phyloP scores from a whole-genome alignment of 2,329 filamentous ascomycete genomes.

The Claviceps maximensis region DNA sequence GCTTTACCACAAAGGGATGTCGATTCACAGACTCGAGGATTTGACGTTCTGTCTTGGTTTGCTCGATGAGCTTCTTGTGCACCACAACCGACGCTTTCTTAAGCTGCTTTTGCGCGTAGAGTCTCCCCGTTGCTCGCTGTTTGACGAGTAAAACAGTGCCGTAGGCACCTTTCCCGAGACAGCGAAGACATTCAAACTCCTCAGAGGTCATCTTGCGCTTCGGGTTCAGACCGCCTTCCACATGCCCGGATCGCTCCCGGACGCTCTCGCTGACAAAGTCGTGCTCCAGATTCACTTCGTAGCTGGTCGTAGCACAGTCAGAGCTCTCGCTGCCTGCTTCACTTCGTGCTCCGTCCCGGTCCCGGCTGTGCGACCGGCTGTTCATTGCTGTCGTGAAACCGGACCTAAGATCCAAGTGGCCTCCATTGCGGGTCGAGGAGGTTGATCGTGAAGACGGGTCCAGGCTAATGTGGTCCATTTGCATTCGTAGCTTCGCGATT shows the following conservation, averaged over 20 bases:
- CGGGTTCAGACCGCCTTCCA: slow-evolving; percentile 41
- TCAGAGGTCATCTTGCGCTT: slow-evolving; percentile 77
- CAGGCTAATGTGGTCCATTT: slow-evolving; percentile 67
- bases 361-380: slow-evolving; percentile 40
- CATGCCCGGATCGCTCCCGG: slow-evolving; percentile 28
- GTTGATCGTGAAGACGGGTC: slow-evolving; percentile 40
- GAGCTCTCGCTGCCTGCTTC: slow-evolving; percentile 46
- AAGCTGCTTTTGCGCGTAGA: slow-evolving; percentile 97
- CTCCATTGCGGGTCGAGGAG: slow-evolving; percentile 41
- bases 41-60: slow-evolving; percentile 91
- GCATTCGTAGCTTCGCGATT: slow-evolving; percentile 69
- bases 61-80: slow-evolving; percentile 89
- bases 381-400: slow-evolving; percentile 42
- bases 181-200: slow-evolving; percentile 83
- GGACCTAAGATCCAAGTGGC: slow-evolving; percentile 17
- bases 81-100: slow-evolving; percentile 92
- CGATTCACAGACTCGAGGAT: slow-evolving; percentile 93
- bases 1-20: slow-evolving; percentile 94
- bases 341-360: slow-evolving; percentile 41
- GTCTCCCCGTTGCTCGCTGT: slow-evolving; percentile 70
- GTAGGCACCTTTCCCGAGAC: slow-evolving; percentile 91
- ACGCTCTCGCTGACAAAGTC: slow-evolving; percentile 68
- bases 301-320: slow-evolving; percentile 57
- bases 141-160: slow-evolving; percentile 91
- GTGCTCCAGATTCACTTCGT: slow-evolving; percentile 71